Evolutionary conservation across 2,329 filamentous ascomycete species (phyloP), one percentile per base, ranked within the genome.

Genomic region (Cercospora berteroae): DNA sequence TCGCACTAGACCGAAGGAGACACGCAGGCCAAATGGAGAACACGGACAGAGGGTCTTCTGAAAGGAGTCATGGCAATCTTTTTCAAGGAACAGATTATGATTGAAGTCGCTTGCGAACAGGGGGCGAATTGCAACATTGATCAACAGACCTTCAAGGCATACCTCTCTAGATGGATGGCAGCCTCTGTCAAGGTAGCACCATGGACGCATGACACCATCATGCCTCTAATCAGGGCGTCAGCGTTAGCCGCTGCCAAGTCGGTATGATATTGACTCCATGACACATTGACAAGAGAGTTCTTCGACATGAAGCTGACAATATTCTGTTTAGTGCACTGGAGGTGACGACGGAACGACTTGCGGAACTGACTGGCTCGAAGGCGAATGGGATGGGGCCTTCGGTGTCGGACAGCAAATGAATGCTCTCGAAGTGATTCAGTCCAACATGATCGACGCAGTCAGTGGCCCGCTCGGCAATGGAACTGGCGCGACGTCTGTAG

Each of bases 331-430:
- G 3, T 72, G 87, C 72, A 81, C 79, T 2, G 85, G 83, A 18
- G 83, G 82, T 25, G 67, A 70, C 1, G 76, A 84, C 31, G 79
- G 82, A 20, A 79, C 79, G 4, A 81, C 78, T 36, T 84, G 82
- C 72, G 82, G 82, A 5, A 80, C 78, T 39, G 75, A 77, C 12
- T 84, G 82, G 82, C 76, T 74, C 25, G 67, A 75, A 6, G 78
- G 74, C 7, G 74, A 70, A 1, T 82, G 80, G 71, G 85, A 87
- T 71, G 80, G 82, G 3, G 77, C 76, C 0, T 75, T 76, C 5
- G 85, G 86, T 4, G 85, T 86, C 2, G 85, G 85, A 3, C 83
- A 87, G 75, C 83, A 87, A 76, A 86, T 88, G 84, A 83, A 81
- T 58, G 85, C 84, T 0, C 79, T 88, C 4, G 84, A 84, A 56